These are phyloP conservation scores for Flaveria bidentis DNA, from an alignment of 129 eudicot species.

Conservation along the genomic window DNA sequence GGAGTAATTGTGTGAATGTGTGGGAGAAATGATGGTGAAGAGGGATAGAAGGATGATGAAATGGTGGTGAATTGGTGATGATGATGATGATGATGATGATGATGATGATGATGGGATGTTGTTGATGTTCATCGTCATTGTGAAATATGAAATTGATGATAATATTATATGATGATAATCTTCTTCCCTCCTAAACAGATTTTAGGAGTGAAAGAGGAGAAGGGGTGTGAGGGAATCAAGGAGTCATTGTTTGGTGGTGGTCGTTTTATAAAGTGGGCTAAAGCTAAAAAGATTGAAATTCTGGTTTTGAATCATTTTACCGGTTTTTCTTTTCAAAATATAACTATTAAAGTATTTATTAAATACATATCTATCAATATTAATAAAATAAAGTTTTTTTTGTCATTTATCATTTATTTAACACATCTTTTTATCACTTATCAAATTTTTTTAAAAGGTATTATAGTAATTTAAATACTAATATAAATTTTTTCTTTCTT, in stretches of 20 bases:
- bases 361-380: no score
- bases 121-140: constrained; percentile 7
- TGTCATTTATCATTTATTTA: no score
- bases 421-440: no score
- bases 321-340: neutral
- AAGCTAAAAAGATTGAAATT: neutral
- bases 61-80: constrained; percentile 22
- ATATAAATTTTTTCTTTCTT: no score
- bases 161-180: neutral
- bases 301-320: neutral
- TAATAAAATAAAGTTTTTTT: no score
- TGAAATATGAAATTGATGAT: neutral
- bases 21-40: constrained; percentile 18
- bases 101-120: constrained; percentile 10
- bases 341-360: no score
- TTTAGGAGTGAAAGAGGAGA: constrained; percentile 26
- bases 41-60: constrained; percentile 33
- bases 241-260: constrained; percentile 5
- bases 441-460: no score
- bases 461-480: no score
- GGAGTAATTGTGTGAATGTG: constrained; percentile 48
- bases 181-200: constrained; percentile 12
- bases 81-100: constrained; percentile 13
- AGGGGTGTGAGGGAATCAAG: neutral
- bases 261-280: constrained; percentile 33